Evolutionary conservation across 2,329 filamentous ascomycete genomes (phyloP).

Genomic region (Calonectria naviculata): DNA sequence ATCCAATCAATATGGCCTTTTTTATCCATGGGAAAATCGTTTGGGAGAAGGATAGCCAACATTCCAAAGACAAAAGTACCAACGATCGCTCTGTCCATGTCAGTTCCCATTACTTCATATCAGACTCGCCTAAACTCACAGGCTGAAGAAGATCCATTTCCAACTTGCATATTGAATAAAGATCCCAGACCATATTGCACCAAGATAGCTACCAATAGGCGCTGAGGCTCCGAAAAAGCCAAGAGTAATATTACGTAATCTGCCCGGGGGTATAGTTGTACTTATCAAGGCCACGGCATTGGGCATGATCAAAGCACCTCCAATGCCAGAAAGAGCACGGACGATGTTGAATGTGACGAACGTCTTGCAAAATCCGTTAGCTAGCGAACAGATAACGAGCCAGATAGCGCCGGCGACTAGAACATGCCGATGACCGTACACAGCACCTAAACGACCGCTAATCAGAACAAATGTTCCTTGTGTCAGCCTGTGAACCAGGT

Average conservation of each 20-base stretch:
- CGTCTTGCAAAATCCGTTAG: constrained; percentile 53
- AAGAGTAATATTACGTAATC: constrained; percentile 55
- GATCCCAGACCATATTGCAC: constrained; percentile 52
- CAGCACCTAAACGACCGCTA: background rate
- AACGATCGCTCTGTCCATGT: background rate
- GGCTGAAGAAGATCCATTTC: constrained; percentile 55
- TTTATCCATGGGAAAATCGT: constrained; percentile 31
- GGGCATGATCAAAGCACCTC: constrained; percentile 60
- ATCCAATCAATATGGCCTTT: constrained; percentile 44
- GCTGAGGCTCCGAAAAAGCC: constrained; percentile 59
- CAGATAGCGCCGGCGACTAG: background rate
- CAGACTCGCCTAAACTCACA: constrained; percentile 38
- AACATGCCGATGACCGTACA: background rate
- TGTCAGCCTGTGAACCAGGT: background rate
- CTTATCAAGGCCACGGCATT: constrained; percentile 62
- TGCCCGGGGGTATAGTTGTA: constrained; percentile 57
- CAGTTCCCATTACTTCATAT: background rate
- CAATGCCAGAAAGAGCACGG: constrained; percentile 57
- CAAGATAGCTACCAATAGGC: constrained; percentile 56
- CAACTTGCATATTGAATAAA: constrained; percentile 44
- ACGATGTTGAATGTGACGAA: constrained; percentile 53
- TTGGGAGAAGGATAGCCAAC: constrained; percentile 20
- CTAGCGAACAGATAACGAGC: constrained; percentile 51
- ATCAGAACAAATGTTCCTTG: background rate
- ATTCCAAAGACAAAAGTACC: background rate